Percentiles rank a stretch among this genome's conserved stretches.
phyloP scores from a whole-genome alignment of 192 early-diverging fungal species.

The Coemansia aciculifera region DNA sequence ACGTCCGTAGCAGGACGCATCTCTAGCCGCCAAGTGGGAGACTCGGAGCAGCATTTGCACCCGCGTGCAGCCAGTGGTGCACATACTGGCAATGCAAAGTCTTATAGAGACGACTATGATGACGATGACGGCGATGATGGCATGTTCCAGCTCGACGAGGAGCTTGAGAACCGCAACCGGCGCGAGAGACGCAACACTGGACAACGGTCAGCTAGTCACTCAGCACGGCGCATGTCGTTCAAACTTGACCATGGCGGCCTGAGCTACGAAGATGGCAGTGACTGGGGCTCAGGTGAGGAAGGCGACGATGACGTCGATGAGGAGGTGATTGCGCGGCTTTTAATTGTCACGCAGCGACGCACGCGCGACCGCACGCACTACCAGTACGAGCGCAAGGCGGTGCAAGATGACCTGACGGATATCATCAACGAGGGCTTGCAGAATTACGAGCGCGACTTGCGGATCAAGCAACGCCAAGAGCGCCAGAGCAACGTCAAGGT shows the following conservation, averaged over 20 bases:
- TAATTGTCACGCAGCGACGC: constrained; percentile 90
- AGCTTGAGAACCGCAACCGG: constrained; percentile 59
- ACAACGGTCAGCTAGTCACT: constrained; percentile 25
- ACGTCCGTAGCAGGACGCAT: constrained; percentile 31
- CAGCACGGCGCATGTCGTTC: constrained; percentile 33
- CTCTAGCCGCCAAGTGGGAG: constrained; percentile 7
- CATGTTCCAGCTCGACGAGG: constrained; percentile 80
- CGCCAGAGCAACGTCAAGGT: constrained; percentile 60
- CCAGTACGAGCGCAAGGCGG: constrained; percentile 75
- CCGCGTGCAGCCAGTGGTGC: neutral
- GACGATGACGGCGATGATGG: constrained; percentile 64
- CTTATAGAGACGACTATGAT: neutral
- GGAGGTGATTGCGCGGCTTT: constrained; percentile 79
- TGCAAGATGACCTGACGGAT: constrained; percentile 81
- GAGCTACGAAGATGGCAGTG: constrained; percentile 60
- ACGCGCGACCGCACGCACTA: constrained; percentile 67
- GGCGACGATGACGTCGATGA: constrained; percentile 88
- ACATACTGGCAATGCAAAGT: neutral
- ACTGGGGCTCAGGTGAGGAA: constrained; percentile 60
- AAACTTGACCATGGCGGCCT: constrained; percentile 39
- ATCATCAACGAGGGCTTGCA: constrained; percentile 97
- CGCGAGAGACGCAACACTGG: constrained; percentile 30
- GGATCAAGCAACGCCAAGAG: constrained; percentile 53
- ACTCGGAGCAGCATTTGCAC: neutral
- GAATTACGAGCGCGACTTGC: constrained; percentile 80